Base-by-base conservation (phyloP, 331 rosid species). In the Spiraea crenata region DNA sequence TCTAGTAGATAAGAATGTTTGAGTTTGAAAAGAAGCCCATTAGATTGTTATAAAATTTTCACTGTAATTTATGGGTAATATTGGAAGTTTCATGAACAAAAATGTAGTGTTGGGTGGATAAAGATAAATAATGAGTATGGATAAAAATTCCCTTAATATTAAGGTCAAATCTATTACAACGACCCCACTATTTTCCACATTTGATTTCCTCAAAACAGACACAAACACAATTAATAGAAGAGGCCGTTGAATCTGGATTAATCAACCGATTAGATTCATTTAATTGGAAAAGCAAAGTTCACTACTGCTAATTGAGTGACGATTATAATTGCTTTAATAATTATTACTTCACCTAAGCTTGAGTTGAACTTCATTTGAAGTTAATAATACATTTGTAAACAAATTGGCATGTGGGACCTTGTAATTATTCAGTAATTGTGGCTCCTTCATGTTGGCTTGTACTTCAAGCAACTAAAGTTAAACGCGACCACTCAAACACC, bases 121-220 rank as follows among this genome's bases (percentile, higher is more conserved):
- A n/a, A n/a, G n/a, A n/a, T n/a, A n/a, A n/a, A n/a, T n/a, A n/a
- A n/a, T n/a, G n/a, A n/a, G n/a, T n/a, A n/a, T n/a, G n/a, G n/a
- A n/a, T n/a, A n/a, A n/a, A n/a, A n/a, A n/a, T n/a, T n/a, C n/a
- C n/a, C n/a, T n/a, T n/a, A n/a, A n/a, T n/a, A n/a, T n/a, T n/a
- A n/a, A n/a, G n/a, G n/a, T n/a, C n/a, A n/a, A n/a, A 48, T 58
- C 63, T 58, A 41, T 2, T 58, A 58, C 42, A 58, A 58, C 64
- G 19, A 58, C 64, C 37, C 64, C 25, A 14, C 45, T 6, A 35
- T 25, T 25, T 25, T 42, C 7, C 9, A 10, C 44, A 13, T 58
- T 58, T 58, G 6, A 35, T 34, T 58, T 58, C 34, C 20, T 34
- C 44, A 58, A 48, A 48, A 48, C 16, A 48, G 3, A 48, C 17